phyloP scores from a whole-genome alignment of 2,329 filamentous ascomycete species.

The Aspergillus melleus region DNA sequence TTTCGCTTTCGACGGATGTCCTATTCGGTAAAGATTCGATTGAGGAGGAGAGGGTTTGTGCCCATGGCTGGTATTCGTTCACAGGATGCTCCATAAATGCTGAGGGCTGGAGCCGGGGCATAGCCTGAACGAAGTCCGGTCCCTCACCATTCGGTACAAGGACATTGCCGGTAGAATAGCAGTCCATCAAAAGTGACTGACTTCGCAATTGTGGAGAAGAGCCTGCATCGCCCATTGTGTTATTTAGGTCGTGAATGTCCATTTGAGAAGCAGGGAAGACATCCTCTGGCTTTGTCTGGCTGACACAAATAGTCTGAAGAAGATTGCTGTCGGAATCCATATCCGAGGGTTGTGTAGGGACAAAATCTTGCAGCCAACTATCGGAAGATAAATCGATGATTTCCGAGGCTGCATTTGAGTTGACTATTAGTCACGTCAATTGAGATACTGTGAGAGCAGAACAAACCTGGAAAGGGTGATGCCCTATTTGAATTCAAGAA shows the following conservation, averaged over 20 bases:
- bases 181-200: not conserved
- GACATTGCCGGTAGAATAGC: not conserved
- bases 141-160: not conserved
- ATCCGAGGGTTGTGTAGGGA: slow-evolving; percentile 19
- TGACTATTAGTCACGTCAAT: not conserved
- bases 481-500: slow-evolving; percentile 11
- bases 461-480: slow-evolving; percentile 15
- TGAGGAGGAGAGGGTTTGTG: slow-evolving; percentile 9
- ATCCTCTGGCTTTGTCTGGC: slow-evolving; percentile 7
- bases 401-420: slow-evolving; percentile 14
- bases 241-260: slow-evolving; percentile 3
- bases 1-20: not conserved
- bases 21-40: not conserved
- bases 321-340: slow-evolving; percentile 10
- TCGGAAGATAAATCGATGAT: slow-evolving; percentile 25
- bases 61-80: slow-evolving; percentile 7
- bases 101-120: not conserved
- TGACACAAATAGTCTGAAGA: slow-evolving; percentile 11
- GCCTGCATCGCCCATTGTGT: not conserved
- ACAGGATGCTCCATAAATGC: slow-evolving; percentile 7
- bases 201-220: slow-evolving; percentile 3
- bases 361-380: slow-evolving; percentile 31
- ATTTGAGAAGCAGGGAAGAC: not conserved
- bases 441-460: not conserved
- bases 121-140: not conserved